Base-by-base conservation (phyloP, 2,329 filamentous ascomycete species). In the Dryadomyces quercus-mongolicae region DNA sequence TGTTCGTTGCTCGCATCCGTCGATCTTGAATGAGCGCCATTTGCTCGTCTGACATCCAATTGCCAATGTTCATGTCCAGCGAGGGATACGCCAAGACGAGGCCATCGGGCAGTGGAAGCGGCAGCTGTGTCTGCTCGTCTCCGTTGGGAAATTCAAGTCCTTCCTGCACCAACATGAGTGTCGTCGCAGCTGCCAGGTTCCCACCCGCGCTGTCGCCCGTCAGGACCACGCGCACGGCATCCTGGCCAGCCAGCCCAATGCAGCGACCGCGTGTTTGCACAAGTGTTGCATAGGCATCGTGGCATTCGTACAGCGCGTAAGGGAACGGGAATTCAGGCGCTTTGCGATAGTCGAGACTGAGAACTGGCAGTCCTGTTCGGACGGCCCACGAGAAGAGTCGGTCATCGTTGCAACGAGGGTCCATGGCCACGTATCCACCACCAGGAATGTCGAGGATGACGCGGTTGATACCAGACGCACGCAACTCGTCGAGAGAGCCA, bases 1-100 rank as follows among this genome's bases (percentile, higher is more conserved):
- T 78, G 64, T 96, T 95, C 1, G 84, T 89, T 61, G 84, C 84
- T 22, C 89, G 80, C 65, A 84, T 83, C 55, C 82, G 80, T 12
- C 89, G 82, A 59, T 95, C 91, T 60, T 89, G 84, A 59, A 98
- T 95, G 57, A 98, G 72, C 0, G 88, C 82, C 88, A 97, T 95
- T 66, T 98, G 91, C 67, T 97, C 92, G 62, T 97, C 92, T 0
- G 88, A 91, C 91, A 98, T 97, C 93, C 93, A 98, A 67, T 91
- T 96, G 42, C 89, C 89, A 60, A 97, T 97, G 63, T 95, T 96
- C 86, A 97, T 90, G 63, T 97, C 93, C 56, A 98, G 72, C 0
- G 85, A 84, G 0, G 93, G 93, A 63, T 98, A 98, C 56, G 94
- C 83, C 50, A 95, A 75, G 0, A 97, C 76, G 8, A 97, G 69